Evolutionary conservation across 1,284 basidiomycete species (phyloP).

Genomic region (Prillingera fragicola): DNA sequence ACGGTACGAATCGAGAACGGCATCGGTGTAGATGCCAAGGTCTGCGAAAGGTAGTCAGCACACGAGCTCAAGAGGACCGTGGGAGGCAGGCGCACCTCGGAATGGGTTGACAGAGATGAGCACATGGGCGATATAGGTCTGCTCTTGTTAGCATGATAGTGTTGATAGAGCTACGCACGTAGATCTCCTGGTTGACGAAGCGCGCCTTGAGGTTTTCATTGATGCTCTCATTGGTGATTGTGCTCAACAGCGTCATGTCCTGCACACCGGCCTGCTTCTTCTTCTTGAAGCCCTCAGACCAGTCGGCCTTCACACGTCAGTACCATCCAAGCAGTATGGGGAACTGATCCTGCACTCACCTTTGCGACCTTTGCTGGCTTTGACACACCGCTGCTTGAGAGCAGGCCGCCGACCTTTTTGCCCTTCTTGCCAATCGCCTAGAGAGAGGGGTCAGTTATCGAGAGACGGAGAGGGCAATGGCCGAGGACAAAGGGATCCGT

Average conservation of each 20-base stretch:
- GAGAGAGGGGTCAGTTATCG: conserved; percentile 9
- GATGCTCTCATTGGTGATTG: conserved; percentile 96
- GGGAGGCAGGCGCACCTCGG: conserved; percentile 58
- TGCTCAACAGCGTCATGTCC: conserved; percentile 96
- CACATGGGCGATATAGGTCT: conserved; percentile 95
- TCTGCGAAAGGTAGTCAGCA: conserved; percentile 51
- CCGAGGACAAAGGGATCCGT: too few relatives aligned
- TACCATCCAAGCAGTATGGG: too few relatives aligned
- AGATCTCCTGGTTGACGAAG: conserved; percentile 93
- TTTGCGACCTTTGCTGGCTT: conserved; percentile 19
- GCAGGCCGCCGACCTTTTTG: conserved; percentile 70
- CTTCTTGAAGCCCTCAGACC: conserved; percentile 98
- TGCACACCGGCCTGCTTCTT: conserved; percentile 96
- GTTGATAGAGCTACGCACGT: conserved; percentile 50
- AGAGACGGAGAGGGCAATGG: not conserved
- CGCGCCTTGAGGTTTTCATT: conserved; percentile 97
- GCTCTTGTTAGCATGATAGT: not conserved
- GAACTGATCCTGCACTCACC: conserved; percentile 5
- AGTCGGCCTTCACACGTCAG: conserved; percentile 66
- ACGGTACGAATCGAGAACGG: conserved; percentile 76
- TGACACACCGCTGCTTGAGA: conserved; percentile 49
- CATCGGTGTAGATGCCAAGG: conserved; percentile 94
- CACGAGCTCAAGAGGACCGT: not conserved
- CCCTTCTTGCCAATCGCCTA: conserved; percentile 88
- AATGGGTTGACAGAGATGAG: conserved; percentile 99